Evolutionary conservation across 768 basidiomycete species (phyloP), one percentile per base, ranked within the genome.

Genomic region (Rhodocollybia butyracea): DNA sequence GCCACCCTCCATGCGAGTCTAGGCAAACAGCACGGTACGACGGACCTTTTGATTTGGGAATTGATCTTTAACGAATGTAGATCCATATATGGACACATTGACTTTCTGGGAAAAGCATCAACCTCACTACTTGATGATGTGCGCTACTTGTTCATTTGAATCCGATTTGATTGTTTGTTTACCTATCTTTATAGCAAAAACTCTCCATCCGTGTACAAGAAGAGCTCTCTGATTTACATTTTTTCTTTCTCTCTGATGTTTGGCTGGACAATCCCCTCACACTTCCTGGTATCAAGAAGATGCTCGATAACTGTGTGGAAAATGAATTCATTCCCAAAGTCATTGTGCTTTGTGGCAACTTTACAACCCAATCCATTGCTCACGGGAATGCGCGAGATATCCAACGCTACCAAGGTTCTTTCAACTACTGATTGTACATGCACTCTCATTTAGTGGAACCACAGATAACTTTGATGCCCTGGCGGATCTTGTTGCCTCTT

Each of bases 1-100:
- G 97, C 2, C 96, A 98, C 70, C 97, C 97, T 1, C 97, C 97
- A 11, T 96, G 94, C 64, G 97, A 99, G 71, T 81, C 88, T 61
- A 78, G 97, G 39, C 86, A 87, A 57, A 85, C 82, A 2, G 86
- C 96, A 15, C 79, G 93, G 91, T 93, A 64, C 58, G 80, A 12
- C 2, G 27, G 4, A 61, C 7, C 41, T 34, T 26, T 29, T 39
- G 21, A 10, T 47, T 34, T 8, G 17, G 34, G 27, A 21, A 12
- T n/a, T 45, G 32, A 31, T 40, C 56, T 46, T 40, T 42, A 24
- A 45, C 45, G 32, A 43, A 69, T 40, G 10, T 65, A 95, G 94
- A 60, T 92, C 89, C 38, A 87, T 98, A 60, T 97, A 91, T 65
- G 97, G 95, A 0, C 97, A 98, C 65, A 86, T 98, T 29, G 97